These are phyloP conservation scores for Lichenothelia convexa DNA, from an alignment of 495 filamentous ascomycete species.

Conservation along the genomic window DNA sequence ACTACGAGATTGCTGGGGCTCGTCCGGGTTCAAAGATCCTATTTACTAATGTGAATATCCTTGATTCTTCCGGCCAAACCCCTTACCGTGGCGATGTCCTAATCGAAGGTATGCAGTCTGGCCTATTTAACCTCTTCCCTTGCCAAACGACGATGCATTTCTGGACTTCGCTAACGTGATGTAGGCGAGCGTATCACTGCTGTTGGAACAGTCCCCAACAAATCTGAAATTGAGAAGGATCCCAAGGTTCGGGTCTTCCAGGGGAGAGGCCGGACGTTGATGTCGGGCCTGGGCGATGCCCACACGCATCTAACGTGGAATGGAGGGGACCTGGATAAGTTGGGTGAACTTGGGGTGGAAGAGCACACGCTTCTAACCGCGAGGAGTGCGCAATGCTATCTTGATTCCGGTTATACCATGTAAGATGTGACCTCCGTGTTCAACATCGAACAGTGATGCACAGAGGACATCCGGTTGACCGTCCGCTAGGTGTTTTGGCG, in stretches of 20 bases:
- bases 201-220: constrained; percentile 24
- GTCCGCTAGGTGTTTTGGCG: constrained; percentile 25
- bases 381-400: constrained; percentile 24
- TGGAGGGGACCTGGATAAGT: constrained; percentile 20
- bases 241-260: constrained; percentile 22
- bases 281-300: constrained; percentile 30
- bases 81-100: constrained; percentile 32
- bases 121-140: too few species aligned
- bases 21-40: constrained; percentile 22
- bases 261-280: constrained; percentile 26
- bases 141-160: not conserved
- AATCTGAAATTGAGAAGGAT: constrained; percentile 17
- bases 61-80: constrained; percentile 28
- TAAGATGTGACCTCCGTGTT: too few species aligned
- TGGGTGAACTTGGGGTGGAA: constrained; percentile 26
- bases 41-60: constrained; percentile 29
- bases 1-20: constrained; percentile 21
- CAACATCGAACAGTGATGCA: too few species aligned
- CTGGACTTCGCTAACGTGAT: not conserved
- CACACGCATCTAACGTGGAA: constrained; percentile 37
- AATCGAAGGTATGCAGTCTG: constrained; percentile 22
- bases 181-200: constrained; percentile 22
- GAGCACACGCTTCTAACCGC: constrained; percentile 31
- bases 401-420: constrained; percentile 30
- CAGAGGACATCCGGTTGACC: too few species aligned